Evolutionary conservation across 495 filamentous ascomycete genomes (phyloP).

Genomic region (Lindgomyces ingoldianus): DNA sequence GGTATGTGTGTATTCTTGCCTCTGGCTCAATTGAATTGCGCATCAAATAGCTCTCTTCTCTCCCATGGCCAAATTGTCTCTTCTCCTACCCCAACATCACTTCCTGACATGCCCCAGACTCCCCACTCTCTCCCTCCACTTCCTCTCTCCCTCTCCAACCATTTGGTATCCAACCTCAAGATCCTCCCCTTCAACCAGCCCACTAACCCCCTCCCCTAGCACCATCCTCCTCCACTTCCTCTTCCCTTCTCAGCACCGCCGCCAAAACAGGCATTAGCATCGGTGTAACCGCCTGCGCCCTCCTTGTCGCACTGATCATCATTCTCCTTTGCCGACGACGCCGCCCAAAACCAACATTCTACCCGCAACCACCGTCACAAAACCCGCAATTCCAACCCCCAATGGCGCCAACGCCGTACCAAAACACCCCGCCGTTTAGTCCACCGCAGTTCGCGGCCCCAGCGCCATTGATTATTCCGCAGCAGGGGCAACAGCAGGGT

Average conservation of each 20-base stretch:
- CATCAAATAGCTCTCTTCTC: neutral
- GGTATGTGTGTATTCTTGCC: neutral
- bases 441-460: conserved; percentile 16
- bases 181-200: neutral
- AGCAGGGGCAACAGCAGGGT: neutral
- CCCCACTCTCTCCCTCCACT: neutral
- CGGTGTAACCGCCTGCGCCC: conserved; percentile 17
- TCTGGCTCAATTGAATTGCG: neutral
- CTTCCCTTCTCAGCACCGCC: conserved; percentile 6
- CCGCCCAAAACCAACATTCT: neutral
- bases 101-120: neutral
- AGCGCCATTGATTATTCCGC: neutral
- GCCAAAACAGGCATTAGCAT: conserved; percentile 25
- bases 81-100: neutral
- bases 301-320: conserved; percentile 12
- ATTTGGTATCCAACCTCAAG: neutral
- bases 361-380: conserved; percentile 1
- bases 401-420: conserved; percentile 26
- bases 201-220: neutral
- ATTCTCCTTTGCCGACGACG: conserved; percentile 12
- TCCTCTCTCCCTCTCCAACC: too few relatives aligned
- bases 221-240: neutral
- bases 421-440: conserved; percentile 7
- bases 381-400: neutral
- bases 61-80: neutral